Conservation (phyloP, 192 early-diverging fungal genomes). For the Umbelopsis vinacea region DNA sequence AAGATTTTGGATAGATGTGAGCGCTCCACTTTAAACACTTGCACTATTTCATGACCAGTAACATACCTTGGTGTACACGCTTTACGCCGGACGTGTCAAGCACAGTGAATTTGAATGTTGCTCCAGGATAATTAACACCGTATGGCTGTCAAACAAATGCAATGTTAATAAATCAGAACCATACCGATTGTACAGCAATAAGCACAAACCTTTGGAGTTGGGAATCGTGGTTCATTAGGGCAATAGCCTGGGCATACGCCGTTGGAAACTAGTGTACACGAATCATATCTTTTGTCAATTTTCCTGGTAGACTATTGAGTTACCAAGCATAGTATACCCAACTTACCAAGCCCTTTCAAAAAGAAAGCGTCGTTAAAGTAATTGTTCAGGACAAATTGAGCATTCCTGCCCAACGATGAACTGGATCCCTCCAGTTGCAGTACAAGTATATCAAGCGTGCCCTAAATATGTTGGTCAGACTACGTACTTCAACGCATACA, state of each 20-base stretch:
- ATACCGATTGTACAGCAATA: not conserved
- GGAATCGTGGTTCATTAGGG: conserved; percentile 41
- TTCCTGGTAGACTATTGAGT: too few species aligned
- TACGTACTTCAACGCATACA: not conserved
- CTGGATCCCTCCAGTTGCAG: conserved; percentile 44
- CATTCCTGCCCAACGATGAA: conserved; percentile 51
- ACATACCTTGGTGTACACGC: conserved; percentile 72
- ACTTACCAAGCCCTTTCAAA: conserved; percentile 73
- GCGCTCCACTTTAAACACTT: conserved; percentile 13
- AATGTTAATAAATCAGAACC: not conserved
- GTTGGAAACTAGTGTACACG: conserved; percentile 53
- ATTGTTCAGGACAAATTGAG: conserved; percentile 78
- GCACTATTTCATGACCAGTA: not conserved
- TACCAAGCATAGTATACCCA: not conserved
- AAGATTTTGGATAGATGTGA: not conserved
- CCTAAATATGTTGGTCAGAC: conserved; percentile 48
- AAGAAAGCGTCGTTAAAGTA: conserved; percentile 96
- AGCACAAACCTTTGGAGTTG: conserved; percentile 45
- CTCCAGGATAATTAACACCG: conserved; percentile 83
- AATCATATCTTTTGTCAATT: not conserved
- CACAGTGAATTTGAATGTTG: conserved; percentile 87
- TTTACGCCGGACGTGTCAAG: conserved; percentile 77
- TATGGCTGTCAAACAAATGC: conserved; percentile 61
- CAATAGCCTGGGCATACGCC: conserved; percentile 66
- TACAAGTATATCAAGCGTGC: conserved; percentile 81